Evolutionary conservation across 1,284 basidiomycete genomes (phyloP).

Genomic region (Microbotryum lychnidis-dioicae): DNA sequence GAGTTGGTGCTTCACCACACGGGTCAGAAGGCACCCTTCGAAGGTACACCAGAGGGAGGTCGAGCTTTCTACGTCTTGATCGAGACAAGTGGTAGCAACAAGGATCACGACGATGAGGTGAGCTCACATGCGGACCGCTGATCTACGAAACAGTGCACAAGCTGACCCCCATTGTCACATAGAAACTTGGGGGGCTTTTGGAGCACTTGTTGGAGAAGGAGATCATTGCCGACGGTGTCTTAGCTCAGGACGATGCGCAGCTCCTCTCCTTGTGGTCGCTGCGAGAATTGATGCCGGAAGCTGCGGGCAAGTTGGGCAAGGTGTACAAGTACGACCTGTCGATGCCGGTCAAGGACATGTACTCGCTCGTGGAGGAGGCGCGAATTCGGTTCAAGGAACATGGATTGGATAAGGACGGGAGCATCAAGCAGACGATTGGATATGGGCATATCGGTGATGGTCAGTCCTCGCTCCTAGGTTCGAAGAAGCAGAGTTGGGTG

Average conservation of each 20-base stretch:
- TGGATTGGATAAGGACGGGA: slow-evolving; percentile 59
- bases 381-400: slow-evolving; percentile 63
- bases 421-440: slow-evolving; percentile 70
- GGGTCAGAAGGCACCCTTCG: slow-evolving; percentile 49
- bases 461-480: slow-evolving; percentile 41
- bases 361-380: slow-evolving; percentile 76
- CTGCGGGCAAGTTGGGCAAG: slow-evolving; percentile 86
- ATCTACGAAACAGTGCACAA: not conserved
- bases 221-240: slow-evolving; percentile 79
- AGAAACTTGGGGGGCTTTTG: slow-evolving; percentile 82
- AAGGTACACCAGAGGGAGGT: slow-evolving; percentile 39
- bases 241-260: slow-evolving; percentile 87
- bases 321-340: slow-evolving; percentile 98
- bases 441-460: slow-evolving; percentile 97
- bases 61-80: slow-evolving; percentile 73
- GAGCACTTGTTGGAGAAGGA: slow-evolving; percentile 71
- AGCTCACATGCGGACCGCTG: too few relatives aligned
- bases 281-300: slow-evolving; percentile 90
- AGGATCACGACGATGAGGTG: slow-evolving; percentile 93
- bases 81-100: slow-evolving; percentile 89
- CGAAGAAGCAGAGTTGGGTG: slow-evolving; percentile 5
- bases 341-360: slow-evolving; percentile 79
- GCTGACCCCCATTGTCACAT: slow-evolving; percentile 8
- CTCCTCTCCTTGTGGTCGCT: slow-evolving; percentile 85
- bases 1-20: slow-evolving; percentile 55